phyloP scores from a whole-genome alignment of 2,329 filamentous ascomycete species.

The Aspergillus pseudonomiae region DNA sequence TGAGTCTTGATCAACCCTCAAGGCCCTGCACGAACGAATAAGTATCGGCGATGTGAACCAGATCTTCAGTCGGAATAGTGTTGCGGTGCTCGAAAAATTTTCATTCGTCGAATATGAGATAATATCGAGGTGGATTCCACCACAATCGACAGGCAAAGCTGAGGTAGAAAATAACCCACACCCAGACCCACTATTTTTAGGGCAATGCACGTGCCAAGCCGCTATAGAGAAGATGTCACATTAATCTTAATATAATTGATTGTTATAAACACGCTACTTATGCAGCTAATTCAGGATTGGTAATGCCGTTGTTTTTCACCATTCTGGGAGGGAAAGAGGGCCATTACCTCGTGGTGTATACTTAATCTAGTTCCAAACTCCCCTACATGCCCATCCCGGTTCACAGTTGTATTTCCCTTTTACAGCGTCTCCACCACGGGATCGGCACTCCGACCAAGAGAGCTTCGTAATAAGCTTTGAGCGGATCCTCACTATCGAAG shows the following conservation, averaged over 20 bases:
- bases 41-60: neutral
- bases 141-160: neutral
- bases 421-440: neutral
- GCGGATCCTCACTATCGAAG: neutral
- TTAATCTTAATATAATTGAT: neutral
- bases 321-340: neutral
- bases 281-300: neutral
- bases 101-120: neutral
- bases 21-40: neutral
- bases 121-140: neutral
- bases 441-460: neutral
- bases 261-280: neutral
- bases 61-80: neutral
- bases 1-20: neutral
- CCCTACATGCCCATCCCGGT: neutral
- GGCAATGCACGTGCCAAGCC: constrained; percentile 3
- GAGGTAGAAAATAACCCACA: neutral
- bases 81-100: neutral
- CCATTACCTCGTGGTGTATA: neutral
- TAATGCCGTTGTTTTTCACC: neutral
- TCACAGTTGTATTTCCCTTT: neutral
- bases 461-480: constrained; percentile 5
- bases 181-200: neutral
- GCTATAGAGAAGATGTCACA: neutral
- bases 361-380: neutral